Evolutionary conservation across 2,329 filamentous ascomycete genomes (phyloP), one percentile per base, ranked within the genome.

Genomic region (Orbilia blumenaviensis): DNA sequence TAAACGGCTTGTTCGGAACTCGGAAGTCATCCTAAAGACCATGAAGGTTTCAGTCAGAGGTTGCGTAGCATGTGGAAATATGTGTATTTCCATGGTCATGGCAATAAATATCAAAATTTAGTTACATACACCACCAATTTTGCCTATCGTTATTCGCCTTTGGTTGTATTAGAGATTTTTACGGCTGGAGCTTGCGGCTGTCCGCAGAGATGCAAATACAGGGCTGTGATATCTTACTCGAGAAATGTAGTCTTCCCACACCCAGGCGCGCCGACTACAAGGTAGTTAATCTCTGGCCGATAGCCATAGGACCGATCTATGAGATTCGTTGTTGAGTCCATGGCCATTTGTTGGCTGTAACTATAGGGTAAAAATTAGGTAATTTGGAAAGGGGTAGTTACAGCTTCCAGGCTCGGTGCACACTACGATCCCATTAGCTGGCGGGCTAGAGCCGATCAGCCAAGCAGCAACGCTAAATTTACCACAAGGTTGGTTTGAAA

Each of bases 231-330:
- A 9, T 12, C 68, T 61, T 52, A 66, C 68, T 66, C 52, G 14
- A 73, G 62, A 18, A 73, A 73, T 9, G 68, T 66, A 6, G 68
- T 73, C 50, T 73, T 73, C 50, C 68, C 68, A 12, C 68, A 73
- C 10, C 60, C 50, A 1, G 60, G 4, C 8, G 61, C 14, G 7
- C 68, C 68, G 34, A 52, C 41, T 23, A 73, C 18, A 10, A 73
- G 50, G 61, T 73, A 73, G 32, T 58, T 27, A 32, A 73, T 66
- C 36, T 71, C 66, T 38, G 66, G 66, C 16, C 38, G 56, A 29
- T 71, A 71, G 25, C 66, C 66, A 38, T 41, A 56, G 8, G 56
- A 9, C 32, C 34, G 23, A 16, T 63, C 56, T 71, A 71, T 71
- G 27, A 71, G 48, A 25, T 71, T 71, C 25, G 66, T 71, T 21